A percentile compares a stretch with the other conserved stretches of the same genome.
These are phyloP conservation scores for Coniella lustricola DNA, from an alignment of 2,329 filamentous ascomycete species.

Conservation along the genomic window DNA sequence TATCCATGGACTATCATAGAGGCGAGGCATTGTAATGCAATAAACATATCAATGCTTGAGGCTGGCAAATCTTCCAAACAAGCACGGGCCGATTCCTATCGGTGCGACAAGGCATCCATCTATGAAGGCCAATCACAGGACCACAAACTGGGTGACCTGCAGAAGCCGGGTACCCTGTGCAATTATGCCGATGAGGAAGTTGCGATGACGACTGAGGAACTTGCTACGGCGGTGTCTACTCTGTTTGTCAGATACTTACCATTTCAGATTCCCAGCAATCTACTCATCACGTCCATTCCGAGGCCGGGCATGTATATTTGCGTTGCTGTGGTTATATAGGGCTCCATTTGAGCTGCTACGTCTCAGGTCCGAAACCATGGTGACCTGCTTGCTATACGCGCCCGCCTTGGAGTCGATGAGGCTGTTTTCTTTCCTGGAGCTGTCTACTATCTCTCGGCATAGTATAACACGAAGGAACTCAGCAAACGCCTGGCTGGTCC, in stretches of 20 bases:
- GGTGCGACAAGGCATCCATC: conserved; percentile 12
- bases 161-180: conserved; percentile 11
- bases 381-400: conserved; percentile 27
- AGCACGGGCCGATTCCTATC: too few species aligned
- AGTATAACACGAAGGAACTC: conserved; percentile 34
- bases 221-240: conserved; percentile 34
- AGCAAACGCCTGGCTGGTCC: conserved; percentile 29
- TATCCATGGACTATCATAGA: too few species aligned
- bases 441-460: conserved; percentile 33
- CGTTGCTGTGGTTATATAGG: conserved; percentile 25
- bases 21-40: too few species aligned
- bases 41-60: too few species aligned
- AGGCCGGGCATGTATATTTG: conserved; percentile 24
- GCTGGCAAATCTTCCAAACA: too few species aligned
- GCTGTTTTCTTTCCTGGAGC: conserved; percentile 31
- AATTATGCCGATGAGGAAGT: conserved; percentile 7
- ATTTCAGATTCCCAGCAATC: conserved; percentile 30
- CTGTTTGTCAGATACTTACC: conserved; percentile 39
- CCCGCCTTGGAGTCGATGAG: conserved; percentile 30
- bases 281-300: conserved; percentile 21
- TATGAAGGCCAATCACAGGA: conserved; percentile 13
- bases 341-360: conserved; percentile 25
- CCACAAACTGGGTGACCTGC: not conserved
- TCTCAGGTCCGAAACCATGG: conserved; percentile 28
- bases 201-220: conserved; percentile 26